A percentile compares a stretch with the other conserved stretches of the same genome.
Evolutionary conservation across 2,329 filamentous ascomycete species (phyloP).

Genomic region (Aspergillus sp.): DNA sequence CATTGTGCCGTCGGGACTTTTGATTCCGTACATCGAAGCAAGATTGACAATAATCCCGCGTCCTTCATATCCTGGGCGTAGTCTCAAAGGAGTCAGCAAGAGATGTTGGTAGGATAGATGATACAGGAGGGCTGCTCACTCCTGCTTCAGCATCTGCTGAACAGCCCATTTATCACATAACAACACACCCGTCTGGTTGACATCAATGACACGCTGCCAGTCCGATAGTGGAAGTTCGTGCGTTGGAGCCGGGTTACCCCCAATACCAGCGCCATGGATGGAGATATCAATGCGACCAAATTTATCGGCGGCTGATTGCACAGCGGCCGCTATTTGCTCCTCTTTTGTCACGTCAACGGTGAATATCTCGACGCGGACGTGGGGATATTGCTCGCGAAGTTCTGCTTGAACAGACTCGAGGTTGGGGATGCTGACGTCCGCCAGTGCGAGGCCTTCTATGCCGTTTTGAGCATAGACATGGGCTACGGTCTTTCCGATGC

Average conservation of each 20-base stretch:
- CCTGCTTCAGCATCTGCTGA: constrained; percentile 24
- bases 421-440: constrained; percentile 47
- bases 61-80: constrained; percentile 12
- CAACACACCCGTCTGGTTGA: constrained; percentile 60
- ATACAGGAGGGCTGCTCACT: neutral
- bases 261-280: constrained; percentile 57
- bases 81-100: neutral
- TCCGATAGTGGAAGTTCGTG: constrained; percentile 49
- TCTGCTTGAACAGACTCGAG: constrained; percentile 30
- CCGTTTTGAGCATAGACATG: constrained; percentile 50
- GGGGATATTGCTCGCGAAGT: constrained; percentile 39
- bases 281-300: constrained; percentile 58
- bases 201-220: constrained; percentile 52
- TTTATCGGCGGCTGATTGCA: constrained; percentile 42
- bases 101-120: too few relatives aligned
- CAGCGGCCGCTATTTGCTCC: constrained; percentile 43
- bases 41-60: constrained; percentile 28
- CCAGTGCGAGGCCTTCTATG: constrained; percentile 50
- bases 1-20: constrained; percentile 15
- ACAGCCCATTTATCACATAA: constrained; percentile 38
- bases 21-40: constrained; percentile 24
- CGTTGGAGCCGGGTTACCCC: constrained; percentile 43
- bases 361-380: constrained; percentile 43
- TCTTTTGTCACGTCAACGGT: constrained; percentile 50
- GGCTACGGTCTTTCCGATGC: constrained; percentile 55